Evolutionary conservation across 2,329 filamentous ascomycete genomes (phyloP).

Genomic region (Ampelomyces quisqualis): DNA sequence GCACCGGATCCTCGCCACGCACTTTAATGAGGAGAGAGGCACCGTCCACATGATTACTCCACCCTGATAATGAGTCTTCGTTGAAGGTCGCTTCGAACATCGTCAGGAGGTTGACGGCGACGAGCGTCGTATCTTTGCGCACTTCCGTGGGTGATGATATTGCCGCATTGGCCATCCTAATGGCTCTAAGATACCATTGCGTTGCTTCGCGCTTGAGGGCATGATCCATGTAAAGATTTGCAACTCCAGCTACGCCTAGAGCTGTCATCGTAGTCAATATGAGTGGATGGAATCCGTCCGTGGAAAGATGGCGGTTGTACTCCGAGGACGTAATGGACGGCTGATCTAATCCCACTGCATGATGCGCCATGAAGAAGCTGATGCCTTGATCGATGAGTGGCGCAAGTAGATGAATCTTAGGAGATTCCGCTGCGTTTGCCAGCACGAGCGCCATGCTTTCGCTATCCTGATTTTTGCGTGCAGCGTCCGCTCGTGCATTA

Average conservation of each 20-base stretch:
- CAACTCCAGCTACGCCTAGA: slow-evolving; percentile 36
- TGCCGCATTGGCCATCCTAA: slow-evolving; percentile 36
- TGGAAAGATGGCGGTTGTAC: slow-evolving; percentile 29
- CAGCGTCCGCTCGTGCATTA: slow-evolving; percentile 33
- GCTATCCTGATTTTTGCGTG: slow-evolving; percentile 15
- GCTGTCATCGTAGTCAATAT: slow-evolving; percentile 39
- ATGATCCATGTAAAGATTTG: slow-evolving; percentile 30
- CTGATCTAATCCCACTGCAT: slow-evolving; percentile 29
- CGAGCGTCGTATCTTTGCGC: slow-evolving; percentile 33
- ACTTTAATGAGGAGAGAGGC: slow-evolving; percentile 35
- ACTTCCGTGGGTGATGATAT: slow-evolving; percentile 28
- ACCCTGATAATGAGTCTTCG: slow-evolving; percentile 31
- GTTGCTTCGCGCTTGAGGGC: slow-evolving; percentile 32
- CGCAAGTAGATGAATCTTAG: slow-evolving; percentile 15
- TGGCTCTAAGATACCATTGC: slow-evolving; percentile 34
- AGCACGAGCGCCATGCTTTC: slow-evolving; percentile 2
- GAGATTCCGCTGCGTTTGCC: slow-evolving; percentile 10
- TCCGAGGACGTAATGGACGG: slow-evolving; percentile 26
- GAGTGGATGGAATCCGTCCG: slow-evolving; percentile 36
- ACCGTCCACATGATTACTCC: slow-evolving; percentile 42
- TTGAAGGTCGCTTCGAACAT: slow-evolving; percentile 41
- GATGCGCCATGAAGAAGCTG: slow-evolving; percentile 37
- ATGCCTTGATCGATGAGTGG: slow-evolving; percentile 36
- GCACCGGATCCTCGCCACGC: slow-evolving; percentile 34
- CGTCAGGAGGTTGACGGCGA: slow-evolving; percentile 34